Base-by-base conservation (phyloP, 2,329 filamentous ascomycete species). In the Sarocladium oryzae region DNA sequence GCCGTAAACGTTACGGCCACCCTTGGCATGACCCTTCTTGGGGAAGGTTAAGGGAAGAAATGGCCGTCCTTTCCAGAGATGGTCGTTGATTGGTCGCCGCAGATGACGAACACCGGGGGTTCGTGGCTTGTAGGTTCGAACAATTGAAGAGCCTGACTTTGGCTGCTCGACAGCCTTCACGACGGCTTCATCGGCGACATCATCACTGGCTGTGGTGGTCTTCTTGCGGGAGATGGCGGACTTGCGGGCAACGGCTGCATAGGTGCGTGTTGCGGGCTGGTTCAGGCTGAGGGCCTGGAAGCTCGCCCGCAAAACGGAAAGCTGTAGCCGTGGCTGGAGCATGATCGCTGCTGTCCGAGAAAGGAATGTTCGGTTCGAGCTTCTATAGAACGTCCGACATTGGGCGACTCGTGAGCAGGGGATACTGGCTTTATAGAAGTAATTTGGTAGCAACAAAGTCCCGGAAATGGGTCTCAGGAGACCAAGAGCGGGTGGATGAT, bases 71-170 rank as follows among this genome's bases (percentile, higher is more conserved):
- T 95, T 96, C 89, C 89, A 97, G 41, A 99, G 74, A 69, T 99
- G 93, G 63, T 96, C 90, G 70, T 97, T 97, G 70, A 96, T 85
- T 13, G 93, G 90, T 38, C 93, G 82, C 67, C 86, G 87, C 57
- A 99, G 75, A 79, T 99, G 93, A 62, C 93, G 85, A 53, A 95
- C 70, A 78, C 93, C 93, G 11, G 92, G 92, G 1, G 93, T 96
- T 61, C 89, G 84, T 32, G 93, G 93, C 68, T 88, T 97, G 70
- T 96, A 99, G 51, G 88, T 93, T 61, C 89, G 84, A 67, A 97
- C 66, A 40, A 77, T 70, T 15, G 72, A 68, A 15, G 72, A 65
- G 36, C 73, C 62, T 9, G 58, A 32, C 30, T 38, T 40, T 11
- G 57, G 56, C 16, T 56, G 60, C 36, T 63, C 61, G 18, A 52